Percentiles rank a stretch among this genome's conserved stretches.
Conservation (phyloP, 441 rosid species). For the Aleurites moluccanus region DNA sequence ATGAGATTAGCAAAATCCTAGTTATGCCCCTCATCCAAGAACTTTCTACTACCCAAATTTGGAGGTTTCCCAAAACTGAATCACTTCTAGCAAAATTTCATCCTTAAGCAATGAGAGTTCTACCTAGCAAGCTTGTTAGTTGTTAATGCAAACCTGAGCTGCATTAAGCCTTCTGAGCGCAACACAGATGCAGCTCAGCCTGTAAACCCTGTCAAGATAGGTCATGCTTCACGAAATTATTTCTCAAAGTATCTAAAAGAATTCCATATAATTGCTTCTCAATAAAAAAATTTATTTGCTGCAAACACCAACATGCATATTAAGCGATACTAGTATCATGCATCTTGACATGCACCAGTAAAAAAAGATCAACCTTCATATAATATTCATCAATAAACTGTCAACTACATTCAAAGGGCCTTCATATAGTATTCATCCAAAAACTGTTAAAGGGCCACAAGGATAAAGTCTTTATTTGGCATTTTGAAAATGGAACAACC, state of each 20-base stretch:
- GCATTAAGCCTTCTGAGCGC: too few relatives aligned
- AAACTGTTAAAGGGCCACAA: neutral
- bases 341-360: neutral
- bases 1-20: too few relatives aligned
- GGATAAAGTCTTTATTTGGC: neutral
- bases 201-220: neutral
- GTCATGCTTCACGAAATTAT: too few relatives aligned
- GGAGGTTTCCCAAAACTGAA: neutral
- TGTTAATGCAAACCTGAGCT: neutral
- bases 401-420: neutral
- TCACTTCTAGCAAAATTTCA: neutral
- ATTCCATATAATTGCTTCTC: neutral
- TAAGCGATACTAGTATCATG: neutral
- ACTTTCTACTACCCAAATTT: neutral
- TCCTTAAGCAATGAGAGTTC: neutral
- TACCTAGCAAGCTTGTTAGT: constrained; percentile 1
- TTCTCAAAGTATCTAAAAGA: neutral
- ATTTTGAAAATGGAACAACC: neutral
- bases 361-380: neutral
- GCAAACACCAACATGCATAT: neutral
- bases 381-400: neutral
- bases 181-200: neutral
- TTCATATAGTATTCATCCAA: neutral
- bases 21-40: too few relatives aligned
- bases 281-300: neutral